Base-by-base conservation (phyloP, 768 basidiomycete species). In the Paxillus ammoniavirescens region DNA sequence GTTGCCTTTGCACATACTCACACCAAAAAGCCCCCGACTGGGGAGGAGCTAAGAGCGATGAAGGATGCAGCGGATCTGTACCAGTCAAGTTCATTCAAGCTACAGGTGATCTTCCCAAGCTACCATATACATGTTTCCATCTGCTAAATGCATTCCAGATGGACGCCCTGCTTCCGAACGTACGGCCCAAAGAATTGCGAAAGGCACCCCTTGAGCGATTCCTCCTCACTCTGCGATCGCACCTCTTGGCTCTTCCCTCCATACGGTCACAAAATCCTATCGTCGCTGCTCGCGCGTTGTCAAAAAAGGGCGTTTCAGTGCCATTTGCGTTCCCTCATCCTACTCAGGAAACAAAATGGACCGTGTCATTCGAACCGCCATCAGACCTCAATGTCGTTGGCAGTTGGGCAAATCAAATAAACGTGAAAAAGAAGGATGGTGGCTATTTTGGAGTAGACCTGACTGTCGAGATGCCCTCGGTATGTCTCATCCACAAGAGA, bases 401-500 rank as follows among this genome's bases (percentile, higher is more conserved):
- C 12, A 93, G 91, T 59, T 98, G 93, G 93, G 81, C 85, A 0
- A 88, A 90, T 55, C 83, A 86, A 61, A 75, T 87, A 9, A 76
- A 80, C 49, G 87, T 92, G 42, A 91, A 89, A 64, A 79, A 78
- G 41, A 87, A 82, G 56, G 90, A 88, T 62, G 78, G 76, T 2
- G 70, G 69, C 17, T 77, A 73, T 50, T 93, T 86, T 58, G 81
- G 78, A 7, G 83, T 95, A 1, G 94, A 96, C 67, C 47, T 97
- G 36, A 87, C 86, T 2, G 75, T 96, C 13, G 86, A 93, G 67
- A 96, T 97, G 91, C 93, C 93, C 9, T 68, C 82, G 37, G 92
- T 91, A 63, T 60, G 85, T 76, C 17, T 46, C 37, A 26, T 30
- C 33, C 17, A 13, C 35, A 8, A 8, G 12, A 8, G 15, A 30